Conservation (phyloP, 768 basidiomycete genomes). For the Hortiboletus flavorubellus region DNA sequence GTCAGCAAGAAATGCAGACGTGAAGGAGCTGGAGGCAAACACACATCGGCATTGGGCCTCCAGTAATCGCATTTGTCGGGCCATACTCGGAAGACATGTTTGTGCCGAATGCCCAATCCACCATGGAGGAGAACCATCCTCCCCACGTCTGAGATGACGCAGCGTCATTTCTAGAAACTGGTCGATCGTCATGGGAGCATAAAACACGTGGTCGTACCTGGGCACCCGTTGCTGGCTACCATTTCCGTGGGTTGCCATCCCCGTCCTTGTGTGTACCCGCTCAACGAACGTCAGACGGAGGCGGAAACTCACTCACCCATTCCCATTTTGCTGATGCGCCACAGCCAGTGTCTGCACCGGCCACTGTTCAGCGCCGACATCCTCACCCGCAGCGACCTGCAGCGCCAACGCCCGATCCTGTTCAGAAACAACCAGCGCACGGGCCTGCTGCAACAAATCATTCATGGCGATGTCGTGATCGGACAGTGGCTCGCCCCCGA, state of each 20-base stretch:
- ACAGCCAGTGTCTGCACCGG: background rate
- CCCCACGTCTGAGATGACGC: constrained; percentile 10
- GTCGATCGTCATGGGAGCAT: background rate
- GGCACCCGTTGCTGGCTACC: background rate
- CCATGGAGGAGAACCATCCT: constrained; percentile 20
- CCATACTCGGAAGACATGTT: too few species aligned
- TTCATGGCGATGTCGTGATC: constrained; percentile 27
- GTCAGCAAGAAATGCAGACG: background rate
- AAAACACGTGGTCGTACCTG: constrained; percentile 9
- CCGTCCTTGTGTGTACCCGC: constrained; percentile 1
- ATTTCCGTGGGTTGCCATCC: background rate
- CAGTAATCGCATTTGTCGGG: background rate
- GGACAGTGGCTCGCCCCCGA: constrained; percentile 9
- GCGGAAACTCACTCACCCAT: background rate
- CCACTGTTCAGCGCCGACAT: background rate
- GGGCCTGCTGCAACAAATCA: constrained; percentile 25
- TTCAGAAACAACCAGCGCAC: constrained; percentile 11
- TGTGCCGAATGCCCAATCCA: background rate
- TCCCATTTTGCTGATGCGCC: background rate
- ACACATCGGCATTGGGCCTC: background rate
- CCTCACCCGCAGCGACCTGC: constrained; percentile 13
- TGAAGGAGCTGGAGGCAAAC: background rate
- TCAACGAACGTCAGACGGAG: background rate
- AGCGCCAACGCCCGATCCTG: constrained; percentile 24
- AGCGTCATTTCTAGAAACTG: background rate